Evolutionary conservation across 176 grass and related monocot species (phyloP), one percentile per base, ranked within the genome.

Genomic region (Triticum monococcum): DNA sequence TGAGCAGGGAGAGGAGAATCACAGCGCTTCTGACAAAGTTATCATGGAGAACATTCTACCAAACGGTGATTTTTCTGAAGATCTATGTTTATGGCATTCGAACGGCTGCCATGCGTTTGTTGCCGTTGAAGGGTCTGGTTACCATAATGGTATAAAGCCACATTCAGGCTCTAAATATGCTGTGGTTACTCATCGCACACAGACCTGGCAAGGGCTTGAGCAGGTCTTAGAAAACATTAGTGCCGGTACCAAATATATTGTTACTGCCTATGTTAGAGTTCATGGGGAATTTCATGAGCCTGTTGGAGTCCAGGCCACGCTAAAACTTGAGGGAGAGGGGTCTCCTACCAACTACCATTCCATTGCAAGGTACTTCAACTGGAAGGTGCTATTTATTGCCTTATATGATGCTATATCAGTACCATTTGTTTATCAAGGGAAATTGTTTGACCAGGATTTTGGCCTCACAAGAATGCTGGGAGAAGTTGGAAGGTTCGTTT

Each of bases 171-270:
- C 82, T 57, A 91, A 74, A 74, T 99, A 99, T 88, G 92, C 90
- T 73, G 89, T 99, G 18, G 82, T 98, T 78, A 98, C 92, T 35
- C 40, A 90, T 40, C 88, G 97, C 50, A 96, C 74, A 36, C 88
- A 94, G 80, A 91, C 10, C 59, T 99, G 97, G 97, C 94, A 99
- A 77, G 97, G 97, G 66, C 77, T 99, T 68, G 94, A 99, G 57
- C 97, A 99, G 79, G 94, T 93, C 63, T 83, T 99, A 77, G 90
- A 83, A 79, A 94, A 91, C 33, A 71, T 99, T 79, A 77, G 66
- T 31, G n/a, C 63, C 61, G 72, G 92, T 88, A 87, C 85, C 3
- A 87, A 96, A 68, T 99, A 99, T 81, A 70, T 85, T 18, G 79
- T 96, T 72, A 68, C 41, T 78, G 84, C 88, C 30, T 90, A 84